phyloP scores from a whole-genome alignment of 1,284 basidiomycete species.

The Cutaneotrichosporon sp. region DNA sequence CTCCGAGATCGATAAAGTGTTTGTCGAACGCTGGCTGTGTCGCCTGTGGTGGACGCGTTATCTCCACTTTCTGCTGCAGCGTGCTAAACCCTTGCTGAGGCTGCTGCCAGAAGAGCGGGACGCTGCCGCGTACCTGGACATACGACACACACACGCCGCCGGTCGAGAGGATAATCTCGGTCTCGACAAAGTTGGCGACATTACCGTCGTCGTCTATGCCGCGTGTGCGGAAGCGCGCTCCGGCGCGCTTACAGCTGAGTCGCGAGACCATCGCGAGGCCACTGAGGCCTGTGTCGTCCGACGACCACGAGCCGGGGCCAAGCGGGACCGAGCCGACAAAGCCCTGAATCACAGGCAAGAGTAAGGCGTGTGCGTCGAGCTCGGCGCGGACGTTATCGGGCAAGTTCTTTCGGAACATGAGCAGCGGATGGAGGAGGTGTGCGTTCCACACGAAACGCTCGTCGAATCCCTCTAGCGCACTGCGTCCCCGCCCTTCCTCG shows the following conservation, averaged over 20 bases:
- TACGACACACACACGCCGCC: constrained; percentile 81
- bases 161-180: constrained; percentile 82
- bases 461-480: constrained; percentile 58
- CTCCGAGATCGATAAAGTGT: constrained; percentile 78
- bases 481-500: constrained; percentile 15
- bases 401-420: constrained; percentile 38
- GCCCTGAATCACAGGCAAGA: constrained; percentile 85
- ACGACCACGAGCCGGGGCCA: constrained; percentile 72
- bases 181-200: constrained; percentile 97
- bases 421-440: constrained; percentile 38
- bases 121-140: constrained; percentile 87
- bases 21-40: constrained; percentile 94
- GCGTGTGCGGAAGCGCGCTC: constrained; percentile 93
- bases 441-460: constrained; percentile 59
- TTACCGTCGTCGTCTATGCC: constrained; percentile 98
- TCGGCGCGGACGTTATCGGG: constrained; percentile 46
- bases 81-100: constrained; percentile 72
- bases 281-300: constrained; percentile 50
- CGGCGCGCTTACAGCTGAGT: constrained; percentile 89
- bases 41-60: constrained; percentile 79
- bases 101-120: constrained; percentile 98
- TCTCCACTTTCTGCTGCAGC: constrained; percentile 82
- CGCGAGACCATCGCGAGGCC: constrained; percentile 76
- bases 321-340: constrained; percentile 59
- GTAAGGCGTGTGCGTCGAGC: constrained; percentile 45